phyloP scores from a whole-genome alignment of 331 rosid species.

The Quercus tomentella region DNA sequence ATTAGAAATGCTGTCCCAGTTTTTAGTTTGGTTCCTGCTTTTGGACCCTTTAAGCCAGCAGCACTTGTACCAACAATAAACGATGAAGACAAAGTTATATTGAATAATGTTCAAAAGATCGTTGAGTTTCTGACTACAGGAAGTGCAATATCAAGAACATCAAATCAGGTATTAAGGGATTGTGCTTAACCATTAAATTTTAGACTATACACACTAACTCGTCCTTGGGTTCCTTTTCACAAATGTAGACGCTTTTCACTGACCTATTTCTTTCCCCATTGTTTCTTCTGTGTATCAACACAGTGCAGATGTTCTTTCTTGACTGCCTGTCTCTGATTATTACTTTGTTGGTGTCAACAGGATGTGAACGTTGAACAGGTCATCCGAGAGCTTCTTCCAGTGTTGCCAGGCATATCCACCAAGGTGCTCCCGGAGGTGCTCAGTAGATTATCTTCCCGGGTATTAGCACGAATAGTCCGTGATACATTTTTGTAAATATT shows the following conservation, averaged over 20 bases:
- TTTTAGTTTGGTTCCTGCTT: slow-evolving; percentile 80
- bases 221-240: not conserved
- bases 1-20: slow-evolving; percentile 69
- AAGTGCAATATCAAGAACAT: slow-evolving; percentile 56
- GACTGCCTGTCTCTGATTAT: not conserved
- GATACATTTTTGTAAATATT: slow-evolving; percentile 63
- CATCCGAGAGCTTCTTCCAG: slow-evolving; percentile 80
- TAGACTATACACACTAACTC: no score
- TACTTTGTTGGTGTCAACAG: slow-evolving; percentile 31
- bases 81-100: slow-evolving; percentile 83
- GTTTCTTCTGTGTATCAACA: not conserved
- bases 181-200: not conserved
- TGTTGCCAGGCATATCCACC: slow-evolving; percentile 77
- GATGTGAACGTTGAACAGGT: slow-evolving; percentile 53
- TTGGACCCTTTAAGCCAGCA: slow-evolving; percentile 73
- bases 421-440: slow-evolving; percentile 82
- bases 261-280: not conserved
- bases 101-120: slow-evolving; percentile 86
- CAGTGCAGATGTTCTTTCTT: not conserved
- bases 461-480: slow-evolving; percentile 75
- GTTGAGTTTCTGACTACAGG: slow-evolving; percentile 85
- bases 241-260: not conserved
- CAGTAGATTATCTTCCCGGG: slow-evolving; percentile 83
- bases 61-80: slow-evolving; percentile 81
- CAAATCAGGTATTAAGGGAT: slow-evolving; percentile 57